Percentiles rank a stretch among this genome's conserved stretches.
Conservation (phyloP, 768 basidiomycete genomes). For the Psilocybe cubensis region DNA sequence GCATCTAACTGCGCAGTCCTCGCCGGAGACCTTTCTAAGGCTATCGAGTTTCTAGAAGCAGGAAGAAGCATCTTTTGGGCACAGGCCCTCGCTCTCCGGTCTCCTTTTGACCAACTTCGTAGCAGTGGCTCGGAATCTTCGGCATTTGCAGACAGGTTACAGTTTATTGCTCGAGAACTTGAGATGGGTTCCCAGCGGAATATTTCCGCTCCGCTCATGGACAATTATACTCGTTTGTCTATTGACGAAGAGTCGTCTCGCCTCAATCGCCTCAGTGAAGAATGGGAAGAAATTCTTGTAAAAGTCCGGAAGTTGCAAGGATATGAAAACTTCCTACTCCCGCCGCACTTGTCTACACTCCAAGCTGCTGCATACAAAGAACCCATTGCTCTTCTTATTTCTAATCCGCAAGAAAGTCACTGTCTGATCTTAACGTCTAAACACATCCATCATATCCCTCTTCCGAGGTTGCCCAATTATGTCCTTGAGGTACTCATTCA, state of each 20-base stretch:
- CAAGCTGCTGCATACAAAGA: neutral
- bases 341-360: neutral
- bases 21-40: conserved; percentile 2
- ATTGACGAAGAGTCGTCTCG: neutral
- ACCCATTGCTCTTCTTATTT: neutral
- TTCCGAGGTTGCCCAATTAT: neutral
- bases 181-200: neutral
- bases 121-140: neutral
- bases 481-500: neutral
- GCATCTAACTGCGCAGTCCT: conserved; percentile 9
- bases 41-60: neutral
- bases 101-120: neutral
- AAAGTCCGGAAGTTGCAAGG: neutral
- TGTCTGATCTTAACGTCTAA: neutral
- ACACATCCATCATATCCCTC: neutral
- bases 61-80: neutral
- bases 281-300: neutral
- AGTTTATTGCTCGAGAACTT: neutral
- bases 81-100: neutral
- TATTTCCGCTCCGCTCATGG: neutral
- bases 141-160: neutral
- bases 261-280: neutral
- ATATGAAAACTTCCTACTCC: neutral
- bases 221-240: neutral
- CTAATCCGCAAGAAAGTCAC: neutral